Base-by-base conservation (phyloP, 305 asterid genomes). In the Fraxinus albicans region DNA sequence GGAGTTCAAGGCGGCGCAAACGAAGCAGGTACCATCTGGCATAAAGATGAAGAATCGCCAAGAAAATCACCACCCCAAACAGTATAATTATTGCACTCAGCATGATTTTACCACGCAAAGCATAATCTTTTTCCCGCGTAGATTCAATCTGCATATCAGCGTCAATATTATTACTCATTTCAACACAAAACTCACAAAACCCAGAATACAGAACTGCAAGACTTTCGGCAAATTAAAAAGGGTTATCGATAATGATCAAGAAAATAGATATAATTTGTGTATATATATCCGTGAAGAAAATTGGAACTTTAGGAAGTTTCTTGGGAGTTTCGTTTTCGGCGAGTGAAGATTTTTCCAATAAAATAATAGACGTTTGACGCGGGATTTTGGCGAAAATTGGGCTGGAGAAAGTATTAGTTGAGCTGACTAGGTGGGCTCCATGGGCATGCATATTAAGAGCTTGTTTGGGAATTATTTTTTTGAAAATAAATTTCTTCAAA, bases 61-160 rank as follows among this genome's bases (percentile, higher is more conserved):
- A 88, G 84, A 92, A 89, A 72, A 93, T 72, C 4, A 94, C 91
- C 67, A 95, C 89, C 79, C 88, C 88, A 84, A 95, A 90, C 65
- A 95, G 91, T 0, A 95, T 55, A 2, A 92, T 79, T 0, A 93
- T 92, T 31, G 97, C 93, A 79, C 91, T 86, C 17, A 95, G 91
- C 98, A 95, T 94, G 34, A 95, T 92, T 79, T 89, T 94, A 0
- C 99, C 98, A 27, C 95, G 88, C 75, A 94, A 53, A 0, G 90
- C 97, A 85, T 87, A 95, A 23, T 87, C 89, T n/a, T 76, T 88
- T 3, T 69, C 84, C 9, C 92, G 72, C 19, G 84, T 80, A 0
- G 77, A 15, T 35, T 44, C 85, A 0, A 69, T 13, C 81, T 8
- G 76, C 67, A n/a, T 4, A 0, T 63, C 76, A 2, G 2, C 77